Conservation (phyloP, 345 rosid genomes). For the Schrenkiella parvula region DNA sequence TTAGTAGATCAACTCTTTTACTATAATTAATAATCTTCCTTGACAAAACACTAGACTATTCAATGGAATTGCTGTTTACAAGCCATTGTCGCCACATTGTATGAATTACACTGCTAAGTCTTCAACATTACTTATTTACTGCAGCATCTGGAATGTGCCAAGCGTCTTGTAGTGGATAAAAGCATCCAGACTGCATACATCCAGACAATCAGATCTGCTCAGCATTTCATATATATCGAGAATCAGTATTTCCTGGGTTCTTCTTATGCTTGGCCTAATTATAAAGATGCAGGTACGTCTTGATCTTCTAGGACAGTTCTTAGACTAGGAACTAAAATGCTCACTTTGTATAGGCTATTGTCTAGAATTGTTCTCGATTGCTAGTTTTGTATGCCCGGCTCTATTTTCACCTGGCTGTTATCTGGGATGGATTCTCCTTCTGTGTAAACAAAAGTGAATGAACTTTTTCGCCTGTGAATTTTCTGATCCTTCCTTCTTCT, state of each 20-base stretch:
- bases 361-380: background rate
- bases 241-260: conserved; percentile 98
- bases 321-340: conserved; percentile 4
- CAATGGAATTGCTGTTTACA: background rate
- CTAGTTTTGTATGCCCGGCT: background rate
- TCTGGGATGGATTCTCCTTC: background rate
- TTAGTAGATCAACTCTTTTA: conserved; percentile 31
- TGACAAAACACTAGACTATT: background rate
- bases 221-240: conserved; percentile 92
- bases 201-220: conserved; percentile 97
- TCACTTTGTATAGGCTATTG: background rate
- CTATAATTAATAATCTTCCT: background rate
- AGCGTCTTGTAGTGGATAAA: conserved; percentile 71
- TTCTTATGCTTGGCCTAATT: conserved; percentile 92
- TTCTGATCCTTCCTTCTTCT: background rate
- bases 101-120: conserved; percentile 4
- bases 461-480: background rate
- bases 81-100: background rate
- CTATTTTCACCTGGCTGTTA: background rate
- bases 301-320: conserved; percentile 3
- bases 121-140: conserved; percentile 12
- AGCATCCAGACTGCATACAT: conserved; percentile 95
- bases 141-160: conserved; percentile 76
- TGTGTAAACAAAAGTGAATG: background rate
- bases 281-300: conserved; percentile 70